Evolutionary conservation across 2,329 filamentous ascomycete genomes (phyloP).

Genomic region (Apiospora malaysiana): DNA sequence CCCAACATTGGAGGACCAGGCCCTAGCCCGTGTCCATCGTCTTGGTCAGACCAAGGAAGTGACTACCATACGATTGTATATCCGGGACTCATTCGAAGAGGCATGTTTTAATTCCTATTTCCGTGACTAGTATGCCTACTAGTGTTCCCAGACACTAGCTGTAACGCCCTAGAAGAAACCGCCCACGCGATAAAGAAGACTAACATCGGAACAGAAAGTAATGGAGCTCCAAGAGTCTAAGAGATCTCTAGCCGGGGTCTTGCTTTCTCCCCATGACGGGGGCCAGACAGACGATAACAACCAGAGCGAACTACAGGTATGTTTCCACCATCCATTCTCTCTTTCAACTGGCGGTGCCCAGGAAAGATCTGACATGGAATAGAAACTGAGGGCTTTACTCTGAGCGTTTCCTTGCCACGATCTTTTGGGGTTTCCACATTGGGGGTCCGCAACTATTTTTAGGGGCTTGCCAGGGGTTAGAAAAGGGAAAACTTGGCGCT

Average conservation of each 20-base stretch:
- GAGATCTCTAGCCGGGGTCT: slow-evolving; percentile 23
- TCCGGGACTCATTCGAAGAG: slow-evolving; percentile 47
- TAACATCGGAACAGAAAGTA: slow-evolving; percentile 25
- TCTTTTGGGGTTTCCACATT: neutral
- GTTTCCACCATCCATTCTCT: neutral
- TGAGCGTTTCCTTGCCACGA: neutral
- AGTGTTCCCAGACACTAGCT: neutral
- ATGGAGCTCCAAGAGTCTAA: slow-evolving; percentile 32
- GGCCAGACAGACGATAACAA: slow-evolving; percentile 20
- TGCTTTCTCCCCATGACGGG: slow-evolving; percentile 24
- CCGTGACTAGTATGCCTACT: neutral
- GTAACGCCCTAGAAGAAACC: no score
- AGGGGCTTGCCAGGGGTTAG: neutral
- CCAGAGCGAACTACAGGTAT: slow-evolving; percentile 19
- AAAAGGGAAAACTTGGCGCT: neutral
- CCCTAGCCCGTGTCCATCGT: slow-evolving; percentile 45
- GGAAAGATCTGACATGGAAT: neutral
- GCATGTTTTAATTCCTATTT: slow-evolving; percentile 25
- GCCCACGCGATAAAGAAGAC: neutral
- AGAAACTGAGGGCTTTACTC: slow-evolving; percentile 15
- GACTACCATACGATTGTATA: slow-evolving; percentile 44
- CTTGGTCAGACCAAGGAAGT: slow-evolving; percentile 44
- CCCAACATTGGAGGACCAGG: slow-evolving; percentile 50
- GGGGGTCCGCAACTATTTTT: neutral
- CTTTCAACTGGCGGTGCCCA: neutral